Conservation (phyloP, 1,284 basidiomycete species). For the Veloboletus limbatus region DNA sequence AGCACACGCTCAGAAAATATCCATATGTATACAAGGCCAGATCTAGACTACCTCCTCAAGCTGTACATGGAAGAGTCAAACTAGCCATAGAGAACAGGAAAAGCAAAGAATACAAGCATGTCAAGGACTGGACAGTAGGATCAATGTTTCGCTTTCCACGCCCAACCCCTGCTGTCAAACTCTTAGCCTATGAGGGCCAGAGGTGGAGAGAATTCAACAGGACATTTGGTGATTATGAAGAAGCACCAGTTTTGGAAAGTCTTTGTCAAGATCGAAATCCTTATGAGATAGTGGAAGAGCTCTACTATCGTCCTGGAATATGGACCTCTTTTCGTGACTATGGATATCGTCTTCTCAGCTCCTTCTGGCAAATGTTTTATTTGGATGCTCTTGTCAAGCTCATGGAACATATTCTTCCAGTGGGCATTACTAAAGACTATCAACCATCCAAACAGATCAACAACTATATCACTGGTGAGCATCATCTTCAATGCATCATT, state of each 20-base stretch:
- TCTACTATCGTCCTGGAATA: no score
- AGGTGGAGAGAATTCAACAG: not conserved
- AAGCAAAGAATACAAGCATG: no score
- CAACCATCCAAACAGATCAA: not conserved
- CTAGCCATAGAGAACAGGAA: no score
- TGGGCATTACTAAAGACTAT: not conserved
- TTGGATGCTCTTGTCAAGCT: not conserved
- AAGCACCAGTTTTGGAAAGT: no score
- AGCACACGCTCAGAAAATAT: no score
- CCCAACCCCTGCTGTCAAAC: no score
- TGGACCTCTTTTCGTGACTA: not conserved
- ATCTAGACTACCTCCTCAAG: no score
- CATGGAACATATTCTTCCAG: not conserved
- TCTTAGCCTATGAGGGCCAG: not conserved
- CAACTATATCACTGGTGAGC: no score
- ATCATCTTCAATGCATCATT: no score
- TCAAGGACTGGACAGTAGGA: no score
- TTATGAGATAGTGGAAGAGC: not conserved
- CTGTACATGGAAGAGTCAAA: no score
- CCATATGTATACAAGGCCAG: no score
- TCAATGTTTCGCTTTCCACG: not conserved
- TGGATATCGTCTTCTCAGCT: not conserved
- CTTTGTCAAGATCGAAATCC: not conserved
- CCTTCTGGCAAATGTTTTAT: constrained; percentile 1
- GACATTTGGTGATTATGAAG: not conserved